A percentile compares a stretch with the other conserved stretches of the same genome.
Evolutionary conservation across 179 eudicot genomes (phyloP).

Genomic region (Corrigiola litoralis): DNA sequence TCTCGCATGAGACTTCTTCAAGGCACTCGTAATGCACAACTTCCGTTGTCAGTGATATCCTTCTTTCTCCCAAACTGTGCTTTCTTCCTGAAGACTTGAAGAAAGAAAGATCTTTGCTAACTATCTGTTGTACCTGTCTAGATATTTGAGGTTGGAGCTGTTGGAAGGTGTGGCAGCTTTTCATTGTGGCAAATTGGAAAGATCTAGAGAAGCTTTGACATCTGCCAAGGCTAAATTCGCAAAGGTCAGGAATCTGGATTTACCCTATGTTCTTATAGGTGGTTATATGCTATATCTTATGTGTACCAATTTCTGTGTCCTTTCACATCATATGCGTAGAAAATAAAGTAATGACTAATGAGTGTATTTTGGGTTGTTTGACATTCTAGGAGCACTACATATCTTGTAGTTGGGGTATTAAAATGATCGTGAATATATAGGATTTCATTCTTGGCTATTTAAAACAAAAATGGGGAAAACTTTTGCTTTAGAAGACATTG

Average conservation of each 20-base stretch:
- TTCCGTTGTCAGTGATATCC: slow-evolving; percentile 59
- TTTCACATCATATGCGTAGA: background rate
- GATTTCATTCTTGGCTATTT: background rate
- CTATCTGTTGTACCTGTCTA: slow-evolving; percentile 14
- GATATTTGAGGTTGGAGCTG: slow-evolving; percentile 85
- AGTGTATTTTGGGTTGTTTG: background rate
- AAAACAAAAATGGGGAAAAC: background rate
- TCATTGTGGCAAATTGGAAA: slow-evolving; percentile 63
- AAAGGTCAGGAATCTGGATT: slow-evolving; percentile 36
- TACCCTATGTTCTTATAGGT: background rate
- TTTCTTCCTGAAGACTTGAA: background rate
- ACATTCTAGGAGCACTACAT: background rate
- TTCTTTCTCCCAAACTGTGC: background rate
- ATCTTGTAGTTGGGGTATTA: background rate
- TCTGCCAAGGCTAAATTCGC: slow-evolving; percentile 62
- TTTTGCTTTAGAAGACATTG: no score
- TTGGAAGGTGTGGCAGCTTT: slow-evolving; percentile 91
- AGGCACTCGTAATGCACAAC: slow-evolving; percentile 62
- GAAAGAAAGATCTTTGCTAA: background rate
- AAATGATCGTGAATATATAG: background rate
- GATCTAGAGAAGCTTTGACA: slow-evolving; percentile 47
- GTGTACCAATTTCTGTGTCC: background rate
- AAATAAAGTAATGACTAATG: background rate
- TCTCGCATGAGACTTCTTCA: slow-evolving; percentile 76
- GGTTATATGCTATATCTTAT: background rate